Conservation (phyloP, 2,329 filamentous ascomycete species). For the Saccharata proteae region DNA sequence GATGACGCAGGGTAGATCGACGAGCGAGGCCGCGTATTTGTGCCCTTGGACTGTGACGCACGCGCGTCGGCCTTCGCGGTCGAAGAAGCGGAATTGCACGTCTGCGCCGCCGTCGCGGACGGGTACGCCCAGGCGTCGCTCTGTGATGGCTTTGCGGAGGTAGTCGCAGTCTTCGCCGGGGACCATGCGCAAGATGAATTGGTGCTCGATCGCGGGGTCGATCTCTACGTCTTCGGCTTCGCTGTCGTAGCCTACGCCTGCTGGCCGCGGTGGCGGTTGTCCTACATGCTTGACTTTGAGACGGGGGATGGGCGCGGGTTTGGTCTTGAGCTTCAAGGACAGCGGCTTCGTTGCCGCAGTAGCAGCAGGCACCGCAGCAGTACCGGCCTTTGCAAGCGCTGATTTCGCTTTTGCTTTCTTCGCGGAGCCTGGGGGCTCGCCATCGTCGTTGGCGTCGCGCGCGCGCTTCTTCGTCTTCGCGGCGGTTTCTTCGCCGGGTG, state of each 20-base stretch:
- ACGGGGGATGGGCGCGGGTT: slow-evolving; percentile 8
- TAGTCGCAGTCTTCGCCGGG: slow-evolving; percentile 80
- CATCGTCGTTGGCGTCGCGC: slow-evolving; percentile 24
- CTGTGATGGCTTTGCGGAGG: slow-evolving; percentile 60
- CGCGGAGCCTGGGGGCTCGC: slow-evolving; percentile 14
- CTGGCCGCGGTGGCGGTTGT: slow-evolving; percentile 54
- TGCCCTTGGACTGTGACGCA: slow-evolving; percentile 57
- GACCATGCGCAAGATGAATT: slow-evolving; percentile 79
- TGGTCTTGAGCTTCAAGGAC: slow-evolving; percentile 45
- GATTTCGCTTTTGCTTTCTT: slow-evolving; percentile 14
- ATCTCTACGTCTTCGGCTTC: slow-evolving; percentile 82
- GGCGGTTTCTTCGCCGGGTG: slow-evolving; percentile 13
- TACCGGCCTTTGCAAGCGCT: slow-evolving; percentile 4
- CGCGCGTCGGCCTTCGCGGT: slow-evolving; percentile 59
- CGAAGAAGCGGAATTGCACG: slow-evolving; percentile 68
- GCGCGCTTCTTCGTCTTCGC: slow-evolving; percentile 25
- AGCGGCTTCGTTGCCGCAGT: slow-evolving; percentile 3
- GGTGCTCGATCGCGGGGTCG: slow-evolving; percentile 80
- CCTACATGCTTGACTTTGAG: slow-evolving; percentile 36
- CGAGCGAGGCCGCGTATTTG: slow-evolving; percentile 64
- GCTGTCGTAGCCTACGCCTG: slow-evolving; percentile 89
- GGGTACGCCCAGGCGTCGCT: slow-evolving; percentile 62
- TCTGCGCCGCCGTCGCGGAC: slow-evolving; percentile 58
- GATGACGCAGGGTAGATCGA: slow-evolving; percentile 76
- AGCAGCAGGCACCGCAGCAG: slow-evolving; percentile 1